A percentile compares a stretch with the other conserved stretches of the same genome.
Conservation (phyloP, 805 yeast genomes). For the Lipomyces spencermartinsiae region DNA sequence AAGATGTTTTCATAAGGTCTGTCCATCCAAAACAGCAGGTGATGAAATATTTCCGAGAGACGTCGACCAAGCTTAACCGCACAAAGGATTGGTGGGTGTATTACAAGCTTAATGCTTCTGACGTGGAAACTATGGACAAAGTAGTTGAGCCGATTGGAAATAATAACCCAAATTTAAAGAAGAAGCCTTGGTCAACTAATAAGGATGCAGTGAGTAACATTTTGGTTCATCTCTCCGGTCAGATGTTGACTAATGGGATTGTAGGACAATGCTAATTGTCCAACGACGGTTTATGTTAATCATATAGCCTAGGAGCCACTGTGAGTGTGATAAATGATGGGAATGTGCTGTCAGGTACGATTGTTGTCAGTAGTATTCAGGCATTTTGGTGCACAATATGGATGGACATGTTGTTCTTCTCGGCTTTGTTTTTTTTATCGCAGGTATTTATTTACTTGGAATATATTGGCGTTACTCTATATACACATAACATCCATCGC, state of each 20-base stretch:
- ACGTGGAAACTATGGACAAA: conserved; percentile 42
- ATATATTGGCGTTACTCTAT: not conserved
- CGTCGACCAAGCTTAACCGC: conserved; percentile 65
- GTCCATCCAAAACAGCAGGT: conserved; percentile 64
- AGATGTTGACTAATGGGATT: not conserved
- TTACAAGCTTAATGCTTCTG: conserved; percentile 65
- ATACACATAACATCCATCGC: not conserved
- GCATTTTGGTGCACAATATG: not conserved
- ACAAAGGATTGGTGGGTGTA: conserved; percentile 70
- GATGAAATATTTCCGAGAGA: conserved; percentile 63
- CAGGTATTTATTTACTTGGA: not conserved
- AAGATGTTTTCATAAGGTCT: conserved; percentile 70
- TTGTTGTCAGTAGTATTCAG: not conserved
- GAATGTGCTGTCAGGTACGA: not conserved
- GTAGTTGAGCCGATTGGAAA: conserved; percentile 31
- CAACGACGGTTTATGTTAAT: not conserved
- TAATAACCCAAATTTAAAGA: conserved; percentile 28
- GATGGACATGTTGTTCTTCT: not conserved
- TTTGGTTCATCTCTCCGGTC: not conserved
- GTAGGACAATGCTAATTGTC: not conserved
- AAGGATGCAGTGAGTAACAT: conserved; percentile 25
- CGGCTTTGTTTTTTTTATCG: no score
- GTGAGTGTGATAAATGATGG: not conserved
- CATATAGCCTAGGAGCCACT: not conserved
- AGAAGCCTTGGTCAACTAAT: conserved; percentile 28